These are phyloP conservation scores for Zoysia matrella DNA, from an alignment of 202 grass and related monocot genomes.

Conservation along the genomic window DNA sequence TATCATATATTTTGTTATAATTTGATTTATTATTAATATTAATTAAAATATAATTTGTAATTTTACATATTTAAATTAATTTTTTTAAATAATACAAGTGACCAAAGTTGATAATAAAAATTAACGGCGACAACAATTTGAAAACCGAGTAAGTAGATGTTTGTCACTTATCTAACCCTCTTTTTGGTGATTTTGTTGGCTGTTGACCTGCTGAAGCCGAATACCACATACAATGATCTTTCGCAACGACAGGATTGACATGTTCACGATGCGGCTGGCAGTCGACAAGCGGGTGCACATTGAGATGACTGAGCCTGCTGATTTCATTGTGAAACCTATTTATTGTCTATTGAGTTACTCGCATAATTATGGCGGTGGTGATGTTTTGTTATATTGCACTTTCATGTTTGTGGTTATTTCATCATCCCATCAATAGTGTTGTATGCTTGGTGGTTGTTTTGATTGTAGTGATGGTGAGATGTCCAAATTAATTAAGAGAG, in stretches of 20 bases:
- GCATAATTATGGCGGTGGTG: background rate
- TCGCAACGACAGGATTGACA: conserved; percentile 85
- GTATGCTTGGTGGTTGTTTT: background rate
- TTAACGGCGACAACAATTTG: too few species aligned
- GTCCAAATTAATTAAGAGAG: too few species aligned
- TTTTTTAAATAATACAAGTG: too few species aligned
- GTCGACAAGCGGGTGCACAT: conserved; percentile 90
- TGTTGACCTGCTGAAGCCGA: conserved; percentile 75
- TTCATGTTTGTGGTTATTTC: background rate
- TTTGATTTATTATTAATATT: too few species aligned
- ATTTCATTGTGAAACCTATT: conserved; percentile 55
- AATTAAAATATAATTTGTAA: too few species aligned
- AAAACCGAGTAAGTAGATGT: too few species aligned
- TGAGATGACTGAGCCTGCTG: conserved; percentile 55
- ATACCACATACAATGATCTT: conserved; percentile 59
- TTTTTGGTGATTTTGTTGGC: conserved; percentile 32
- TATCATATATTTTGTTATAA: too few species aligned
- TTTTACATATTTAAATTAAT: too few species aligned
- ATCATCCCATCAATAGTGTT: background rate
- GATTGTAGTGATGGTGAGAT: background rate
- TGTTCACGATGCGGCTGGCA: conserved; percentile 87
- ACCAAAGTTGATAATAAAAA: too few species aligned
- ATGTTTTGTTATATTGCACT: conserved; percentile 21
- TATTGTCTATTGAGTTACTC: background rate
- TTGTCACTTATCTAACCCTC: too few species aligned